A percentile compares a stretch with the other conserved stretches of the same genome.
phyloP scores from a whole-genome alignment of 225 moss, liverwort and hornwort genomes.

The Polytrichum commune region DNA sequence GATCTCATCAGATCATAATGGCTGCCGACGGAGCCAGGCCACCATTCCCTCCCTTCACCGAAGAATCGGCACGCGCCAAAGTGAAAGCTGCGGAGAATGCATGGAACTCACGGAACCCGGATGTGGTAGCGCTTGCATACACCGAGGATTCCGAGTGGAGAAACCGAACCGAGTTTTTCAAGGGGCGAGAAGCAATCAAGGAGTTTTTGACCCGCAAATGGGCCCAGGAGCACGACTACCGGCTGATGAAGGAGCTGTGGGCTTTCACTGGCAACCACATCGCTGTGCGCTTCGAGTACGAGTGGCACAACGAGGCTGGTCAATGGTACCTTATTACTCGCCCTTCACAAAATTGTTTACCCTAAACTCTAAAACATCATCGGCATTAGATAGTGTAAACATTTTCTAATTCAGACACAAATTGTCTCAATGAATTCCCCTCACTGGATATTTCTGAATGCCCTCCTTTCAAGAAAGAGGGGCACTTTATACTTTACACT shows the following conservation, averaged over 20 bases:
- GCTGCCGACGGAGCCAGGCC: slow-evolving; percentile 25
- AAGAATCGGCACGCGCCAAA: slow-evolving; percentile 69
- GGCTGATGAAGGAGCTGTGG: slow-evolving; percentile 95
- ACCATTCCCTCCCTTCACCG: slow-evolving; percentile 74
- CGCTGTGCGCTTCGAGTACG: slow-evolving; percentile 91
- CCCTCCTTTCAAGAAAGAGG: too few species aligned
- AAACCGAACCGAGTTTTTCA: slow-evolving; percentile 80
- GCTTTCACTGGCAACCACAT: slow-evolving; percentile 80
- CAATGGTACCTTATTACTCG: slow-evolving; percentile 38
- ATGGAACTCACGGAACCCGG: slow-evolving; percentile 85
- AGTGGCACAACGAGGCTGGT: slow-evolving; percentile 72
- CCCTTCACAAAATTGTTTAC: too few species aligned
- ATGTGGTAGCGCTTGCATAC: slow-evolving; percentile 70
- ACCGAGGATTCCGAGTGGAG: slow-evolving; percentile 85
- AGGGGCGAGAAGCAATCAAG: slow-evolving; percentile 78
- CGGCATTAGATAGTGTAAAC: too few species aligned
- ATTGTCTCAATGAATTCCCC: too few species aligned
- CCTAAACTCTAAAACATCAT: too few species aligned
- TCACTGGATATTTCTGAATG: too few species aligned
- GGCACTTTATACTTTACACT: too few species aligned
- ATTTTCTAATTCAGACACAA: too few species aligned
- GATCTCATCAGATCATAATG: slow-evolving; percentile 15
- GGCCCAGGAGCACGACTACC: slow-evolving; percentile 85
- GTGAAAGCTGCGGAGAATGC: slow-evolving; percentile 83
- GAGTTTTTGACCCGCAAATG: slow-evolving; percentile 80